Conservation (phyloP, 805 yeast genomes). For the Barnettozyma siamensis region DNA sequence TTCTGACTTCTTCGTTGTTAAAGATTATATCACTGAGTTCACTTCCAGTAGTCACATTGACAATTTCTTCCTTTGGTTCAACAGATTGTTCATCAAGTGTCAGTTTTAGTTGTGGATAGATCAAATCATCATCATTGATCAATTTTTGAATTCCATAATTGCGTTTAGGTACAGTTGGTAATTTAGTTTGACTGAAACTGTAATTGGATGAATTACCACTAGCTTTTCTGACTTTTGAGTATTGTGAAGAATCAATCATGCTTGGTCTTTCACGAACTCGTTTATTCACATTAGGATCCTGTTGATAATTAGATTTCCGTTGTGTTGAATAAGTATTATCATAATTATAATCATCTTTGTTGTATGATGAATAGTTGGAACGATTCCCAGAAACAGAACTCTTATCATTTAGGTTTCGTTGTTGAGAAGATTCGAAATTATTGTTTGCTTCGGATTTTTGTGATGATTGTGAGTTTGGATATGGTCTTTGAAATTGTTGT, state of each 20-base stretch:
- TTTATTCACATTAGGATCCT: background rate
- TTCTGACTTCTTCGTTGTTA: constrained; percentile 5
- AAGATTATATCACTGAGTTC: constrained; percentile 2
- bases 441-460: too few species aligned
- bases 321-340: too few species aligned
- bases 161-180: background rate
- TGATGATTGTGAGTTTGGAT: too few species aligned
- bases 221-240: background rate
- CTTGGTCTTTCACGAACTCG: background rate
- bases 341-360: background rate
- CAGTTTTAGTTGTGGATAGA: constrained; percentile 1
- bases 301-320: background rate
- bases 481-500: too few species aligned
- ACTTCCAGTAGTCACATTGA: constrained; percentile 1
- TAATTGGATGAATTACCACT: background rate
- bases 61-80: background rate
- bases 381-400: too few species aligned
- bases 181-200: background rate
- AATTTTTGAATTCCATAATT: background rate
- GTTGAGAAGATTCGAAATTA: too few species aligned
- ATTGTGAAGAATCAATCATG: background rate
- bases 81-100: too few species aligned
- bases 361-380: background rate
- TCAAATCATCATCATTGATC: constrained; percentile 5
- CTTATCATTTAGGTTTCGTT: too few species aligned